These are phyloP conservation scores for Colletotrichum sp. DNA, from an alignment of 2,329 filamentous ascomycete species.

Conservation along the genomic window DNA sequence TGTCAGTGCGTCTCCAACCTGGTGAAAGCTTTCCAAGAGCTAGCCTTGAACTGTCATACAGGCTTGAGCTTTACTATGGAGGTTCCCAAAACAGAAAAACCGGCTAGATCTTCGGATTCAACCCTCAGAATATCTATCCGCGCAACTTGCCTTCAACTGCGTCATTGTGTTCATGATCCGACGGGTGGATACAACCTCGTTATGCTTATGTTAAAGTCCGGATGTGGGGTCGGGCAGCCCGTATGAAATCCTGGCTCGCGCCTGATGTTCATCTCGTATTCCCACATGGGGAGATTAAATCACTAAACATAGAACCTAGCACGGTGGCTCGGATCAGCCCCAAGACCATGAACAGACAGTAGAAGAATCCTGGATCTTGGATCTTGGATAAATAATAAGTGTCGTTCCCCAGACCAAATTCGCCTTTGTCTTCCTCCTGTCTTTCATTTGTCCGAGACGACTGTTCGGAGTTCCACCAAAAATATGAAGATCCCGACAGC, in stretches of 20 bases:
- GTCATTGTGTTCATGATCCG: too few species aligned
- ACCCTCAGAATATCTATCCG: too few species aligned
- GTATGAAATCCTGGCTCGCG: neutral
- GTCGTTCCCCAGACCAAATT: accelerated
- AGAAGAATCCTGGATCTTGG: too few species aligned
- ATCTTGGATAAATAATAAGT: neutral
- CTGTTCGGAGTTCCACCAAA: neutral
- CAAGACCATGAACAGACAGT: neutral
- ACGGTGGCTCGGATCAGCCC: neutral
- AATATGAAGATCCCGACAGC: neutral
- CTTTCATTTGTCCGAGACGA: neutral
- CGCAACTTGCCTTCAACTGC: too few species aligned
- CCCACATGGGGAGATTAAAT: neutral
- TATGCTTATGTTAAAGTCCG: accelerated
- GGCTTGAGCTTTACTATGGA: too few species aligned
- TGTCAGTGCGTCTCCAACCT: too few species aligned
- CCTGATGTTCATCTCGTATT: neutral
- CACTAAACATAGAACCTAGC: neutral
- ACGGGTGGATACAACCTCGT: neutral
- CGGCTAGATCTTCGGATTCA: too few species aligned
- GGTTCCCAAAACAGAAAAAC: too few species aligned
- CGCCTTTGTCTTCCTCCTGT: too few species aligned
- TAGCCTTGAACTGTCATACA: too few species aligned
- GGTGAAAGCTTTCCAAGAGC: too few species aligned
- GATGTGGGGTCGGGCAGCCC: accelerated